These are phyloP conservation scores for Candida wancherniae DNA, from an alignment of 805 yeast species.

Conservation along the genomic window DNA sequence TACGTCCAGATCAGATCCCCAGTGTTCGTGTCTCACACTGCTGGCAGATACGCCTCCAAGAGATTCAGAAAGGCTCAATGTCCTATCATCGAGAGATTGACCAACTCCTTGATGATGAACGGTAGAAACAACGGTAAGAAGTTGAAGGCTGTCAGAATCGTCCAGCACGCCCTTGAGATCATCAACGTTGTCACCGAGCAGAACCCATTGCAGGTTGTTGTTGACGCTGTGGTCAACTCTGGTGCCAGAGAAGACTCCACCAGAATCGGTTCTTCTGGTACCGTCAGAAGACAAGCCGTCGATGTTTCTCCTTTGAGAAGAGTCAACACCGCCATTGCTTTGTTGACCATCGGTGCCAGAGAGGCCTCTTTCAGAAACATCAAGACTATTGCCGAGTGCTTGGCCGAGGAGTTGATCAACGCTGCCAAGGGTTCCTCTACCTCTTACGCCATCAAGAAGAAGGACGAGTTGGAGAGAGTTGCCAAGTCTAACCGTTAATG, in stretches of 20 bases:
- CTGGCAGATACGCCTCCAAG: conserved; percentile 99
- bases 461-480: conserved; percentile 99
- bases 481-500: conserved; percentile 99
- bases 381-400: conserved; percentile 99
- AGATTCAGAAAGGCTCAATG: conserved; percentile 99
- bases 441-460: conserved; percentile 99
- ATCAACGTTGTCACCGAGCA: conserved; percentile 95
- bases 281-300: conserved; percentile 99
- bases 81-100: conserved; percentile 98
- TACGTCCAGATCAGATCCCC: conserved; percentile 98
- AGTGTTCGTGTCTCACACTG: conserved; percentile 97
- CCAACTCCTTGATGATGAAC: conserved; percentile 99
- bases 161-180: conserved; percentile 98
- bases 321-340: conserved; percentile 98
- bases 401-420: conserved; percentile 99
- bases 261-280: conserved; percentile 99
- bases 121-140: conserved; percentile 99
- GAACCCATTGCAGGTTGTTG: conserved; percentile 99
- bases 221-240: conserved; percentile 98
- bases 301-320: conserved; percentile 99
- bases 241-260: conserved; percentile 99
- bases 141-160: conserved; percentile 99
- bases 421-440: conserved; percentile 99
- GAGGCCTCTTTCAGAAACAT: conserved; percentile 99
- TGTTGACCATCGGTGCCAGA: conserved; percentile 99